These are phyloP conservation scores for Nemania sp. DNA, from an alignment of 2,329 filamentous ascomycete species.

Conservation along the genomic window DNA sequence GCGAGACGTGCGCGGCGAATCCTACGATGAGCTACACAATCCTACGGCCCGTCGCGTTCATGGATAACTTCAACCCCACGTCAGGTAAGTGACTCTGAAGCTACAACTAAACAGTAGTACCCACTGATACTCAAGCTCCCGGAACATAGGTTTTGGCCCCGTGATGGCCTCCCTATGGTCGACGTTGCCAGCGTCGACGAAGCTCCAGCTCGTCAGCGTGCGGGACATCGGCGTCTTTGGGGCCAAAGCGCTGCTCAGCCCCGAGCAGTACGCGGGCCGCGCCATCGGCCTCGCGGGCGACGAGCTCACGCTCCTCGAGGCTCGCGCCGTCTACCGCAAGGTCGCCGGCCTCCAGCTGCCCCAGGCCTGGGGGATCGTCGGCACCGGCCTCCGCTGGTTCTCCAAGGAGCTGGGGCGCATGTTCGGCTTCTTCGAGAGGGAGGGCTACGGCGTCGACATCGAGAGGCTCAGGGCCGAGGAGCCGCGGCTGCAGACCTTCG, in stretches of 20 bases:
- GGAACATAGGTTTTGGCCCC: constrained; percentile 33
- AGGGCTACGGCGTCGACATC: constrained; percentile 49
- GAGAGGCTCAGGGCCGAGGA: constrained; percentile 36
- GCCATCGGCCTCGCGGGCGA: constrained; percentile 44
- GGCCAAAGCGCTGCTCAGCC: constrained; percentile 39
- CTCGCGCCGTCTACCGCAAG: constrained; percentile 36
- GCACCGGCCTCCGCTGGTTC: constrained; percentile 37
- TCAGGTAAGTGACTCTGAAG: constrained; percentile 15
- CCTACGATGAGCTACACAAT: constrained; percentile 45
- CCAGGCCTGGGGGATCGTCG: constrained; percentile 41
- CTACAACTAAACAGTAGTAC: background rate
- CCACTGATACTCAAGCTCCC: background rate
- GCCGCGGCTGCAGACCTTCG: constrained; percentile 42
- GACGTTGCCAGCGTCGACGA: constrained; percentile 34
- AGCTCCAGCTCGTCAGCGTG: constrained; percentile 46
- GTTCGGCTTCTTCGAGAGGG: constrained; percentile 45
- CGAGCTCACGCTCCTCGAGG: constrained; percentile 42
- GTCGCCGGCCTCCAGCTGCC: constrained; percentile 38
- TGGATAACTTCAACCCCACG: constrained; percentile 46
- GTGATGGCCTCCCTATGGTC: constrained; percentile 42
- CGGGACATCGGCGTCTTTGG: constrained; percentile 47
- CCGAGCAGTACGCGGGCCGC: constrained; percentile 37
- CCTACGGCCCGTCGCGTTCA: constrained; percentile 47
- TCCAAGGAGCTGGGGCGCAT: constrained; percentile 42
- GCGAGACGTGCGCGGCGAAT: constrained; percentile 20